These are phyloP conservation scores for Raphidocelis subcapitata DNA, from an alignment of 139 green algal genomes.

Conservation along the genomic window DNA sequence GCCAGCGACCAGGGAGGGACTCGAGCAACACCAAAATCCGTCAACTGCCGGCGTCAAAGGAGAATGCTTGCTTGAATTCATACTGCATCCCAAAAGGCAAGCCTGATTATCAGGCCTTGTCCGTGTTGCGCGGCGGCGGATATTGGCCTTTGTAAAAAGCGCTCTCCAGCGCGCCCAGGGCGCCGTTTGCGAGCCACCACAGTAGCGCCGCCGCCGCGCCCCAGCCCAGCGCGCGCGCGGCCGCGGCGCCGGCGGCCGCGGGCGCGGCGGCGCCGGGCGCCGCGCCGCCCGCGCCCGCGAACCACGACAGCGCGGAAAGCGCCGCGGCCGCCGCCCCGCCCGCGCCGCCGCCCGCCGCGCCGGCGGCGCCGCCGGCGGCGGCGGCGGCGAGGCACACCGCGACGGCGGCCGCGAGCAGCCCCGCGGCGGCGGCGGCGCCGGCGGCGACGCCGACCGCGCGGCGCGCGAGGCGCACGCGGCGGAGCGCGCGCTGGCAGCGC, in stretches of 20 bases:
- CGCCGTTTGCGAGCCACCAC: background rate
- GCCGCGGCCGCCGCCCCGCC: too few species aligned
- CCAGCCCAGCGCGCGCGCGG: constrained; percentile 8
- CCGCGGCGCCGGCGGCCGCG: background rate
- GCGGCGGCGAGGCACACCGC: background rate
- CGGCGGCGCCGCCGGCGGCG: background rate
- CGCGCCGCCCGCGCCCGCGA: too few species aligned
- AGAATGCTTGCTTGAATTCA: too few species aligned
- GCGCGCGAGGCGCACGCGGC: background rate
- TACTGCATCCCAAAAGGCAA: too few species aligned
- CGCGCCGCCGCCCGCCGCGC: background rate
- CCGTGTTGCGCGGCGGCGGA: constrained; percentile 20
- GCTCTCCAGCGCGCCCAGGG: background rate
- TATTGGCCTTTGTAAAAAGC: constrained; percentile 20
- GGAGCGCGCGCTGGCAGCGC: constrained; percentile 13
- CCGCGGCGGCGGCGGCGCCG: background rate
- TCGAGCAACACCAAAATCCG: too few species aligned
- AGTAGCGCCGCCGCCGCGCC: background rate
- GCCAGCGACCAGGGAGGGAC: too few species aligned
- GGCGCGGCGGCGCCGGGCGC: background rate
- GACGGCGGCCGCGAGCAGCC: background rate
- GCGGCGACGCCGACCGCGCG: background rate
- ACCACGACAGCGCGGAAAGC: too few species aligned
- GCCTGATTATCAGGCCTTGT: too few species aligned
- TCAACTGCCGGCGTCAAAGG: too few species aligned